phyloP scores from a whole-genome alignment of 73 alveolate species.

The Paramecium primaurelia region DNA sequence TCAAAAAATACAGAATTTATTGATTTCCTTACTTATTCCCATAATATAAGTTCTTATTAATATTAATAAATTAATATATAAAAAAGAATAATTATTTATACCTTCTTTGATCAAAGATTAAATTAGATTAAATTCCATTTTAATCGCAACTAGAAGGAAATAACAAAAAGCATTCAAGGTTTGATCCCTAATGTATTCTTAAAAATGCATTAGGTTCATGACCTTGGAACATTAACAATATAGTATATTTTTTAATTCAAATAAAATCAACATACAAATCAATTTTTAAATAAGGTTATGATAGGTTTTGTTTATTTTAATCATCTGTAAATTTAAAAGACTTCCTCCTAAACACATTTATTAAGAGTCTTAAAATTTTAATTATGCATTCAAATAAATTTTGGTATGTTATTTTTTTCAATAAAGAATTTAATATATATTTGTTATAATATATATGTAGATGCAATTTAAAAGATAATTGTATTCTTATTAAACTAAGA shows the following conservation, averaged over 20 bases:
- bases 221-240: not conserved
- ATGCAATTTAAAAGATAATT: too few relatives aligned
- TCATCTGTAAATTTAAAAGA: not conserved
- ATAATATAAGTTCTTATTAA: not conserved
- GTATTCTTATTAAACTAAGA: not conserved
- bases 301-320: too few relatives aligned
- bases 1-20: constrained; percentile 2
- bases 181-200: constrained; percentile 27
- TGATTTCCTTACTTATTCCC: not conserved
- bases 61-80: not conserved
- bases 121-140: not conserved
- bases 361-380: too few relatives aligned
- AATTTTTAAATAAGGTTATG: too few relatives aligned
- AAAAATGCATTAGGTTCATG: constrained; percentile 35
- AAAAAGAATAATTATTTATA: not conserved
- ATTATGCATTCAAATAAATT: too few relatives aligned
- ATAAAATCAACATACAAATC: not conserved
- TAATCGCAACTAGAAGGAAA: constrained; percentile 31
- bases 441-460: too few relatives aligned
- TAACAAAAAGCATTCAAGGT: not conserved
- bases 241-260: not conserved
- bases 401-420: too few relatives aligned
- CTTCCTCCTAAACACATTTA: too few relatives aligned
- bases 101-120: constrained; percentile 31
- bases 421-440: not conserved